Base-by-base conservation (phyloP, 139 green algal genomes). In the Coccomyxa sp. region DNA sequence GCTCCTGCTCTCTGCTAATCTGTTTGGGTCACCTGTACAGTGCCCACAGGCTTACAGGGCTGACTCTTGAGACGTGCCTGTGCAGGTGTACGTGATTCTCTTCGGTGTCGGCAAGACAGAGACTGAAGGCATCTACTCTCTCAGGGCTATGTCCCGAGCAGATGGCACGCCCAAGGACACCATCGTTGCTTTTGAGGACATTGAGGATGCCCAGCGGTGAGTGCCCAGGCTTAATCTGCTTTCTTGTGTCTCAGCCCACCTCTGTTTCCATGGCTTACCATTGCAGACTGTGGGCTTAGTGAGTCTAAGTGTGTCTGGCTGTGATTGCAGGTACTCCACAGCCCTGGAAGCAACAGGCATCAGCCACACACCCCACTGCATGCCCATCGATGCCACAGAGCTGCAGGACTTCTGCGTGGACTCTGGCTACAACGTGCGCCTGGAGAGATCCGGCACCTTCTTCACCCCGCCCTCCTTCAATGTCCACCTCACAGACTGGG, bases 101-200 rank as follows among this genome's bases (percentile, higher is more conserved):
- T 97, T 97, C 83, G 91, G 90, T 8, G 87, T 95, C 14, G 91
- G 88, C 0, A 73, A 86, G 34, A 74, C 82, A 0, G 92, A 94
- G 27, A 91, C 88, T 5, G 93, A 97, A 70, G 93, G 93, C 70
- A 97, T 97, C 76, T 97, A 97, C 88, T 91, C 86, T 1, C 78
- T 97, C 58, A 78, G 91, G 0, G 81, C 84, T 6, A 54, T 85
- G 40, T 76, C 80, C 22, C 76, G 77, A 12, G 82, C 80, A 6
- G 90, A 93, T 40, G 87, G 83, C 7, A 55, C 94, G 41, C 91
- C 89, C 0, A 79, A 90, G 22, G 92, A 97, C 85, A 97, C 92
- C 14, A 95, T 97, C 70, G 89, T 97, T 58, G 92, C 89, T 0
- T 97, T 97, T 86, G 87, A 92, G 77, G 75, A 58, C 16, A 79